Conservation (phyloP, 768 basidiomycete species). For the Leccinum subgranulosum region DNA sequence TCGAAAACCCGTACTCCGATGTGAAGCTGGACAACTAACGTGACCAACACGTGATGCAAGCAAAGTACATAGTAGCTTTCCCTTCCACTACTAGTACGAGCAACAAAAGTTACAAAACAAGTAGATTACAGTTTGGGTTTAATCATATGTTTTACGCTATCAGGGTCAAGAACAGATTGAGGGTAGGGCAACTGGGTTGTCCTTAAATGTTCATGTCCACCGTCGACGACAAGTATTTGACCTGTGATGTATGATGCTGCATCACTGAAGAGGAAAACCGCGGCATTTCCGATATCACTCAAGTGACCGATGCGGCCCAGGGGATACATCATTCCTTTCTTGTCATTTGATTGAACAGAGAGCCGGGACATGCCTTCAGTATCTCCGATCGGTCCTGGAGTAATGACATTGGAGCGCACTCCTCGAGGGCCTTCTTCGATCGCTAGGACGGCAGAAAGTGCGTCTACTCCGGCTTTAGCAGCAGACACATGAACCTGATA, state of each 20-base stretch:
- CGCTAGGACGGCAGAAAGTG: constrained; percentile 79
- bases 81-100: neutral
- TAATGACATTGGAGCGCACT: constrained; percentile 85
- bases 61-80: neutral
- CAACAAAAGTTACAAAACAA: neutral
- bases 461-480: constrained; percentile 93
- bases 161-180: constrained; percentile 60
- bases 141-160: constrained; percentile 47
- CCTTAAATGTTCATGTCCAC: constrained; percentile 56
- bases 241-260: constrained; percentile 77
- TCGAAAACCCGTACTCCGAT: too few species aligned
- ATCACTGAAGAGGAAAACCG: constrained; percentile 80
- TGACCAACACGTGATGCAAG: constrained; percentile 8
- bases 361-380: constrained; percentile 78
- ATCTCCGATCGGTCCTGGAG: constrained; percentile 76
- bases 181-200: constrained; percentile 57
- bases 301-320: constrained; percentile 56
- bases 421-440: constrained; percentile 94
- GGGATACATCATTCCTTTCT: constrained; percentile 10
- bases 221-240: constrained; percentile 68
- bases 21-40: neutral
- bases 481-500: constrained; percentile 93
- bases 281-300: constrained; percentile 66
- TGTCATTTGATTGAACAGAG: constrained; percentile 9
- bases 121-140: constrained; percentile 38